phyloP scores from a whole-genome alignment of 495 filamentous ascomycete species.

The Tuber magnatum region DNA sequence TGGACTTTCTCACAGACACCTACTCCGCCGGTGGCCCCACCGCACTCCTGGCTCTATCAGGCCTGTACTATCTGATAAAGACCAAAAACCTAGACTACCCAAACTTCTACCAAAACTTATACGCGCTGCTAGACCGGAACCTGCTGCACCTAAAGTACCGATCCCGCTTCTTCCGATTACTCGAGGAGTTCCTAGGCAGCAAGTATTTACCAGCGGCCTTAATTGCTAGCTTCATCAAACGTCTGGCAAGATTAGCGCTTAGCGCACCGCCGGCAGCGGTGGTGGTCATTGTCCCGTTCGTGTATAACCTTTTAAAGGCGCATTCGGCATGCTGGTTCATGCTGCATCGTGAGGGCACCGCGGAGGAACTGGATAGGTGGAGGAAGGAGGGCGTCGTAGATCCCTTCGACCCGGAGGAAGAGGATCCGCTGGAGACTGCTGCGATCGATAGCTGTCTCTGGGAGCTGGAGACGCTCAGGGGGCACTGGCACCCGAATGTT shows the following conservation, averaged over 20 bases:
- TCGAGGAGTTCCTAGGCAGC: constrained; percentile 86
- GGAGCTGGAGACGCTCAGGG: constrained; percentile 84
- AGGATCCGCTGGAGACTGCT: constrained; percentile 72
- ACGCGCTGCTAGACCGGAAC: constrained; percentile 76
- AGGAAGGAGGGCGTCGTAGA: constrained; percentile 67
- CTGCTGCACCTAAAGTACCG: constrained; percentile 90
- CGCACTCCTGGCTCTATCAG: constrained; percentile 80
- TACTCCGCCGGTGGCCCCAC: constrained; percentile 79
- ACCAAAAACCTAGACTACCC: constrained; percentile 94
- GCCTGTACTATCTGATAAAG: constrained; percentile 90
- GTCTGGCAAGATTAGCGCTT: constrained; percentile 70
- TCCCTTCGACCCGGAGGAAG: constrained; percentile 65
- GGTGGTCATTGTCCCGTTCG: constrained; percentile 79
- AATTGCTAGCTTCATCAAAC: constrained; percentile 93
- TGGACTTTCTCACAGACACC: constrained; percentile 93
- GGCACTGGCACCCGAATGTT: constrained; percentile 95
- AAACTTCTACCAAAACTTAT: constrained; percentile 85
- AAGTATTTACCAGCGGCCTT: constrained; percentile 85
- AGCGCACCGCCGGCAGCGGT: constrained; percentile 80
- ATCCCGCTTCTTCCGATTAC: constrained; percentile 81
- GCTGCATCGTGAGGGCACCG: constrained; percentile 70
- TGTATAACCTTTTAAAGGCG: constrained; percentile 87
- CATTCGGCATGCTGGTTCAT: constrained; percentile 91
- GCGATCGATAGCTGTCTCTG: constrained; percentile 91
- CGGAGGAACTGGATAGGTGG: constrained; percentile 51